phyloP scores from a whole-genome alignment of 2,329 filamentous ascomycete genomes.

The Apiospora aurea region DNA sequence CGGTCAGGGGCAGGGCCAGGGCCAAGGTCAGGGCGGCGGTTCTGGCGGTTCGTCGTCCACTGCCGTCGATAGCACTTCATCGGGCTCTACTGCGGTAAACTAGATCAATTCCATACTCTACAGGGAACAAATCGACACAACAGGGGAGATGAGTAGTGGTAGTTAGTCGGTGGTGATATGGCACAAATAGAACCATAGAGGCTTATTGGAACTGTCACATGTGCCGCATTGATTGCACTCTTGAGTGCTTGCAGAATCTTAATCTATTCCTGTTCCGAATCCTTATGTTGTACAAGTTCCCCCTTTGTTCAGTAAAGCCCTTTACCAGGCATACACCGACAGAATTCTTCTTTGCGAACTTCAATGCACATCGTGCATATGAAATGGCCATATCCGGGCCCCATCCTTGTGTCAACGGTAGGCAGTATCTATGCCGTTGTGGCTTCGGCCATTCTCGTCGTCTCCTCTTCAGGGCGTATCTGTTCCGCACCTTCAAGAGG shows the following conservation, averaged over 20 bases:
- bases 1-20: neutral
- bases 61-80: neutral
- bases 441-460: too few species aligned
- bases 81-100: neutral
- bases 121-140: neutral
- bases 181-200: neutral
- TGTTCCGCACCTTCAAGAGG: too few species aligned
- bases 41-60: neutral
- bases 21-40: neutral
- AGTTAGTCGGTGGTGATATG: neutral
- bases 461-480: too few species aligned
- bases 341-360: too few species aligned
- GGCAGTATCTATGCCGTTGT: too few species aligned
- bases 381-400: too few species aligned
- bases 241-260: fast-evolving
- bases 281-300: neutral
- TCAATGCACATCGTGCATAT: too few species aligned
- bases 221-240: too few species aligned
- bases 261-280: neutral
- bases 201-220: neutral
- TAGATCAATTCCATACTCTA: neutral
- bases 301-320: neutral
- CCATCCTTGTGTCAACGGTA: too few species aligned
- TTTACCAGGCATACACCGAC: neutral
- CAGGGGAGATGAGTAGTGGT: too few species aligned